Evolutionary conservation across 1,284 basidiomycete species (phyloP).

Genomic region (Cryptococcus sp.): DNA sequence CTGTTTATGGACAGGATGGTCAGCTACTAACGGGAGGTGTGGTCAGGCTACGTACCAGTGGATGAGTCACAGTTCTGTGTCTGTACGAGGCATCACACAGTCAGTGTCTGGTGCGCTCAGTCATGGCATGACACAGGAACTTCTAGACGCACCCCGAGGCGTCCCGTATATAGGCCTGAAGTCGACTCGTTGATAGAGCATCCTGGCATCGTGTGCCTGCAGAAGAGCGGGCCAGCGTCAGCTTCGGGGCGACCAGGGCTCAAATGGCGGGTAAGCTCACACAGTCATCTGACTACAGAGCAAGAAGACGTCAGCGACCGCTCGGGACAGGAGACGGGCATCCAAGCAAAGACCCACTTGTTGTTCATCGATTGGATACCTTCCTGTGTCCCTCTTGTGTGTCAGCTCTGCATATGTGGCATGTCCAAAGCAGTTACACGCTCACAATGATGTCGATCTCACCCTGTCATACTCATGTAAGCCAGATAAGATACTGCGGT

Average conservation of each 20-base stretch:
- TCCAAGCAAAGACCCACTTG: conserved; percentile 32
- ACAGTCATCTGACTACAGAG: conserved; percentile 39
- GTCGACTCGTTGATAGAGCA: conserved; percentile 31
- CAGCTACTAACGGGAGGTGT: conserved; percentile 25
- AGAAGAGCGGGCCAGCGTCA: background rate
- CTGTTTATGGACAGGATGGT: conserved; percentile 43
- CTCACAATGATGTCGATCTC: conserved; percentile 48
- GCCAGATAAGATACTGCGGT: no score
- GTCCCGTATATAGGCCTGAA: conserved; percentile 31
- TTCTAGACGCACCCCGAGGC: conserved; percentile 17
- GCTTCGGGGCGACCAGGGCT: background rate
- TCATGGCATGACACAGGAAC: background rate
- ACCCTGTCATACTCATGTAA: conserved; percentile 25
- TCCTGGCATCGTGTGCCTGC: conserved; percentile 41
- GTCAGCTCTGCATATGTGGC: background rate
- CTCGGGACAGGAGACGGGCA: background rate
- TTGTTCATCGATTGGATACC: conserved; percentile 38
- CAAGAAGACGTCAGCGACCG: background rate
- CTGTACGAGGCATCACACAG: conserved; percentile 7
- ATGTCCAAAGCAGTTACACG: background rate
- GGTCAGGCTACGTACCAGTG: conserved; percentile 17
- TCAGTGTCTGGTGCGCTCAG: background rate
- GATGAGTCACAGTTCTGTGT: conserved; percentile 37
- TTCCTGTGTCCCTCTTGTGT: conserved; percentile 26
- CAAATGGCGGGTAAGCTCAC: conserved; percentile 17